Base-by-base conservation (phyloP, 106 monocot species). In the Hemerocallis citrina region DNA sequence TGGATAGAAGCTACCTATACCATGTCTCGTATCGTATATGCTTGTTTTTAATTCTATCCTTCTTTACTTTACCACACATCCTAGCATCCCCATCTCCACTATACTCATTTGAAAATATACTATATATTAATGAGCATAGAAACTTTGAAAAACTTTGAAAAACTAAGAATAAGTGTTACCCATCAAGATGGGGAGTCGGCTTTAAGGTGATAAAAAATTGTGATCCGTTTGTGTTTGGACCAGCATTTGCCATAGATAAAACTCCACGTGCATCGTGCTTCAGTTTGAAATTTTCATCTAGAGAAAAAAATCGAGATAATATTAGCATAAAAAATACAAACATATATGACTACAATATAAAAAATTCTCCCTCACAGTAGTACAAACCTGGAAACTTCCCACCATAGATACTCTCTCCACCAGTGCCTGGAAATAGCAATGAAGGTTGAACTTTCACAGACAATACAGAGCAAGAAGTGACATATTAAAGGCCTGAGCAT, bases 321-420 rank as follows among this genome's bases (percentile, higher is more conserved):
- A n/a, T 59, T 21, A 38, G 5, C 13, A 50, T 50, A 1, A 55
- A 45, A 60, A 27, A 40, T 51, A 37, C n/a, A 46, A 31, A 19
- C 10, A 34, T 37, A 19, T 21, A 34, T 57, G 28, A 11, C 16
- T 45, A 15, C 24, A 47, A 39, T 14, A 30, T 17, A 9, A 23
- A 7, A 11, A 24, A 1, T 49, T 7, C 8, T 19, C 1, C 28
- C n/a, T n/a, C n/a, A n/a, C n/a, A n/a, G n/a, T n/a, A n/a, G n/a
- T n/a, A 48, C 36, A 39, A 50, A 72, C 79, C 79, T 65, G 54
- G 44, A 79, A 79, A 79, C 54, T 74, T 79, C 62, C 65, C 65
- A 32, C 79, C 79, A 66, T 79, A 79, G 39, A 74, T 74, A 56
- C 79, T 79, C 47, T 79, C 79, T 55, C 79, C 79, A 66, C 79